Evolutionary conservation across 2,329 filamentous ascomycete genomes (phyloP).

Genomic region (Sclerotinia subarctica): DNA sequence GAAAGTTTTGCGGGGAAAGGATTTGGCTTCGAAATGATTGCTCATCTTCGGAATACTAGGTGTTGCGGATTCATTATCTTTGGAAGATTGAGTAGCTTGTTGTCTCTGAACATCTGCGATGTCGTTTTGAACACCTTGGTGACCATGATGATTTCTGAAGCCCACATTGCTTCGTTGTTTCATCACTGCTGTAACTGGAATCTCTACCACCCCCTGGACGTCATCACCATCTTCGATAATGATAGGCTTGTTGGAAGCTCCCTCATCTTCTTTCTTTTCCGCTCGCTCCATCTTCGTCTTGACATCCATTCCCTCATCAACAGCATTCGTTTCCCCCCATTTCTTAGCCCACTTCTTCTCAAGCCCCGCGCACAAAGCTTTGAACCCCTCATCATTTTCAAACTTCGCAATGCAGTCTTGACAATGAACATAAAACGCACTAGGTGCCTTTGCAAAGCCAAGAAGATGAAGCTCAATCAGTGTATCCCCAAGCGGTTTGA

Average conservation of each 20-base stretch:
- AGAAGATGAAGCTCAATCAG: conserved; percentile 52
- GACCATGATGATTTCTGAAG: not conserved
- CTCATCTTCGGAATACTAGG: no score
- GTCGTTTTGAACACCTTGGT: not conserved
- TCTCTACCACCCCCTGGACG: not conserved
- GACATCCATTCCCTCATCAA: not conserved
- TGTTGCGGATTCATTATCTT: not conserved
- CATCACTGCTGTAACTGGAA: not conserved
- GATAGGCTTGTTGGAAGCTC: not conserved
- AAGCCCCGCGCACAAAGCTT: conserved; percentile 34
- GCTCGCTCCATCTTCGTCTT: not conserved
- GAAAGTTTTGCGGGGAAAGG: not conserved
- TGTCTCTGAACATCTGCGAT: not conserved
- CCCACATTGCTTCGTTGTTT: not conserved
- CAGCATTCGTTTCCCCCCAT: conserved; percentile 25
- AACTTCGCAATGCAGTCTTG: conserved; percentile 44
- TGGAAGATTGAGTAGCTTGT: not conserved
- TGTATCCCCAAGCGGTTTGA: conserved; percentile 49
- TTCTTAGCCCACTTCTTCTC: conserved; percentile 33
- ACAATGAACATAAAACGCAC: conserved; percentile 54
- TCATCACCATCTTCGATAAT: not conserved
- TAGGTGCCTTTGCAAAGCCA: conserved; percentile 42
- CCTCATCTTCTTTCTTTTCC: not conserved
- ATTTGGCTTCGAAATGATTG: not conserved
- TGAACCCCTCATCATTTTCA: conserved; percentile 33